Evolutionary conservation across 1,139 yeast genomes (phyloP).

Genomic region (Protomyces inouyei): DNA sequence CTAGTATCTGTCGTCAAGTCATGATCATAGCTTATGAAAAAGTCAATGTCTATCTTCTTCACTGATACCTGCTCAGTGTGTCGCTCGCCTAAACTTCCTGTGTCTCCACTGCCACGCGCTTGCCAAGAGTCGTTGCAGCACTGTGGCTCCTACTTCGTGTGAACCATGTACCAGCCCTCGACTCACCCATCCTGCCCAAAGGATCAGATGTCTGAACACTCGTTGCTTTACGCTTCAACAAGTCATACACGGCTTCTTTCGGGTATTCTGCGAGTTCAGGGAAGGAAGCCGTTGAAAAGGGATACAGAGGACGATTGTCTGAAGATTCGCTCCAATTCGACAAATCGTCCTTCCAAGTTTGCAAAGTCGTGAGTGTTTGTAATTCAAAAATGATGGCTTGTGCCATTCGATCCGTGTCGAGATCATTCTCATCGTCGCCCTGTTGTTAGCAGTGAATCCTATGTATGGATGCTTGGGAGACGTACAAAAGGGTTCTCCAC

Average conservation of each 20-base stretch:
- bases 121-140: background rate
- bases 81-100: too few relatives aligned
- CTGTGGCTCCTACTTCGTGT: background rate
- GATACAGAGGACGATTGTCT: background rate
- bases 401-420: background rate
- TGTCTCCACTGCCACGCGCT: too few relatives aligned
- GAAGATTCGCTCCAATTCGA: background rate
- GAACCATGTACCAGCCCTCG: background rate
- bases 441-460: background rate
- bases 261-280: background rate
- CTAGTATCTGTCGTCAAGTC: too few relatives aligned
- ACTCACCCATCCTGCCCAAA: background rate
- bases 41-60: too few relatives aligned
- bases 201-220: background rate
- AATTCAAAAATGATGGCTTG: background rate
- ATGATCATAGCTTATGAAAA: too few relatives aligned
- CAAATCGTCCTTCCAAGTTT: background rate
- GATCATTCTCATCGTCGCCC: constrained; percentile 25
- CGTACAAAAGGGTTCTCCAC: constrained; percentile 32
- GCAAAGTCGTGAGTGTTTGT: background rate
- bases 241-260: background rate
- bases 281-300: background rate
- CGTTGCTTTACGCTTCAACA: background rate
- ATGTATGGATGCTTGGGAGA: constrained; percentile 29
- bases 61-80: too few relatives aligned